phyloP scores from a whole-genome alignment of 2,329 filamentous ascomycete species.

The Diaporthe humulicola region DNA sequence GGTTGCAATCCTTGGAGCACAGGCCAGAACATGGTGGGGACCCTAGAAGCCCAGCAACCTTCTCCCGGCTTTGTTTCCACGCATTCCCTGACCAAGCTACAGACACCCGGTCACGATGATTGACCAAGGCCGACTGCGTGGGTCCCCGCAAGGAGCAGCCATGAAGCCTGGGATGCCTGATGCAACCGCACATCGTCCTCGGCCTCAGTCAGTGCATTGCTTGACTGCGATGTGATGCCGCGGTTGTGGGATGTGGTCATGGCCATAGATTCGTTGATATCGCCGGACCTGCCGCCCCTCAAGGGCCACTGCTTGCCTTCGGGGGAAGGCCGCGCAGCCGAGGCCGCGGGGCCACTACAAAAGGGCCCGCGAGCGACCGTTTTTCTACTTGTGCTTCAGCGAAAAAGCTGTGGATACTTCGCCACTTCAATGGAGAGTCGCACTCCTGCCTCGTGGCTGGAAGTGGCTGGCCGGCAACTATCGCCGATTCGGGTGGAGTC shows the following conservation, averaged over 20 bases:
- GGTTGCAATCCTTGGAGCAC: not conserved
- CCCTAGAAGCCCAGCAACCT: not conserved
- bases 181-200: conserved; percentile 23
- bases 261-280: conserved; percentile 16
- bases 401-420: not conserved
- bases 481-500: not conserved
- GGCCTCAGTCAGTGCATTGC: conserved; percentile 9
- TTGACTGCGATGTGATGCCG: not conserved
- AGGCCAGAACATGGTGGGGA: not conserved
- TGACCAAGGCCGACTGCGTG: conserved; percentile 29
- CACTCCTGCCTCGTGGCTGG: not conserved
- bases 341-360: not conserved
- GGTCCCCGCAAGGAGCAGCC: conserved; percentile 14
- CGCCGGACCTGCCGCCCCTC: not conserved
- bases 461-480: not conserved
- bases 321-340: not conserved
- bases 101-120: not conserved
- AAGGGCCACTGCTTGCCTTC: conserved; percentile 1
- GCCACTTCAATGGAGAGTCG: conserved; percentile 1
- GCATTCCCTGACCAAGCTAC: not conserved
- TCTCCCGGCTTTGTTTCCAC: not conserved
- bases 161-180: conserved; percentile 20
- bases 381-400: conserved; percentile 28
- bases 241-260: not conserved
- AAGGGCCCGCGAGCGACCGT: not conserved